Evolutionary conservation across 225 moss, liverwort and hornwort species (phyloP), one percentile per base, ranked within the genome.

Genomic region (Marchantia paleacea): DNA sequence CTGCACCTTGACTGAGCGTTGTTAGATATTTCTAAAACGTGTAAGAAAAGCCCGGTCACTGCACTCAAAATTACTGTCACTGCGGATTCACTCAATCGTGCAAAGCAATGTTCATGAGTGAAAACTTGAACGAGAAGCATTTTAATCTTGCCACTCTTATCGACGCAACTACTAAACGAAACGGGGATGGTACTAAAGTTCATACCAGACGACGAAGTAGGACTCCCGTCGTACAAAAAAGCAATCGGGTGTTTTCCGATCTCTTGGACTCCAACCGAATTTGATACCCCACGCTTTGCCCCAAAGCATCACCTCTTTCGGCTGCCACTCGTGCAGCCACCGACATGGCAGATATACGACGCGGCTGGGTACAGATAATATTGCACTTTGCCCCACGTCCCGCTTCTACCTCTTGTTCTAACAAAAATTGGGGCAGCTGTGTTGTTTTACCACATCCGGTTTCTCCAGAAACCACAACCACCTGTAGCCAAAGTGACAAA

Each of bases 391-490:
- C 83, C 63, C 97, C 97, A 48, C 93, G 91, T 50, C 97, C 93
- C 81, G 88, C 91, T 85, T 95, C 97, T 50, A 95, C 85, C 83
- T 97, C 97, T 83, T 92, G 85, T 75, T 97, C 97, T 81, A 97
- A 86, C 78, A 97, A 80, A 79, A 97, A 97, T 50, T 97, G 97
- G 25, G 97, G 97, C 58, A 97, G 84, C 79, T 97, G 97, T 19
- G 97, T 97, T 18, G 97, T 97, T 83, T 97, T 97, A 76, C 97
- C 97, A 75, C 97, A 97, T 62, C 97, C 97, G 79, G 97, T 97
- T 83, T 97, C 97, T 81, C 97, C 97, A 85, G 95, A 97, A 73
- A 95, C 89, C 78, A 97, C 97, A 64, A 97, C 80, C 55, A 97
- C 97, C 97, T 97, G 85, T 71, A 74, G 48, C 79, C 71, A 54